A percentile compares a stretch with the other conserved stretches of the same genome.
Conservation (phyloP, 2,329 filamentous ascomycete genomes). For the Penicillium brasilianum region DNA sequence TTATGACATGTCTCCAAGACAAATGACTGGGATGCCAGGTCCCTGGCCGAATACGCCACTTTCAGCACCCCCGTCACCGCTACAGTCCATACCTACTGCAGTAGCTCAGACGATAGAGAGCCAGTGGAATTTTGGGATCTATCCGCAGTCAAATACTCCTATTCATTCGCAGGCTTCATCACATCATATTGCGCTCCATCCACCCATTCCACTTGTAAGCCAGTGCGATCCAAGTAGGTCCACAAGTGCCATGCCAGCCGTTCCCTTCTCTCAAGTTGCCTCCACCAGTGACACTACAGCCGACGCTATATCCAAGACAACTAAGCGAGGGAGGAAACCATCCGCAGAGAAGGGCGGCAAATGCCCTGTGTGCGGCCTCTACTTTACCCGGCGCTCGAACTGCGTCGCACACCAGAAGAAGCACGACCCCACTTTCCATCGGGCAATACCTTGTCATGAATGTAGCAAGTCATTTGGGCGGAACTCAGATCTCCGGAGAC, state of each 20-base stretch:
- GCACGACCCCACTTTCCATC: slow-evolving; percentile 74
- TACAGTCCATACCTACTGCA: slow-evolving; percentile 16
- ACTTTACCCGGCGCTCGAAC: slow-evolving; percentile 84
- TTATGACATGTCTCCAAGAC: slow-evolving; percentile 21
- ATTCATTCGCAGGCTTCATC: slow-evolving; percentile 6
- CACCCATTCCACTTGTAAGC: neutral
- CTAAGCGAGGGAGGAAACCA: neutral
- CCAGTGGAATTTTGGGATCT: slow-evolving; percentile 25
- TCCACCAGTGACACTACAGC: neutral
- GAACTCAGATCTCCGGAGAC: slow-evolving; percentile 74
- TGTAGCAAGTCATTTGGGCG: slow-evolving; percentile 80
- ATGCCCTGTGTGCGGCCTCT: slow-evolving; percentile 76
- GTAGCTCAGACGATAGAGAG: slow-evolving; percentile 20
- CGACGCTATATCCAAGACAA: neutral
- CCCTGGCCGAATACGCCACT: slow-evolving; percentile 36
- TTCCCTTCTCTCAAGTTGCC: neutral
- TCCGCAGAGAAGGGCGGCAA: slow-evolving; percentile 59
- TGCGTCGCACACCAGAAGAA: slow-evolving; percentile 85
- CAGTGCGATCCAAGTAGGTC: neutral
- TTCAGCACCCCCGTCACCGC: slow-evolving; percentile 28
- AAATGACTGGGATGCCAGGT: slow-evolving; percentile 19
- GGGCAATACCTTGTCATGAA: slow-evolving; percentile 70
- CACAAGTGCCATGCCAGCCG: neutral
- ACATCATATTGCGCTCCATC: neutral
- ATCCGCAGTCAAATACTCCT: slow-evolving; percentile 7